phyloP scores from a whole-genome alignment of 2,329 filamentous ascomycete species.

The Dendrostoma leiphaemia region DNA sequence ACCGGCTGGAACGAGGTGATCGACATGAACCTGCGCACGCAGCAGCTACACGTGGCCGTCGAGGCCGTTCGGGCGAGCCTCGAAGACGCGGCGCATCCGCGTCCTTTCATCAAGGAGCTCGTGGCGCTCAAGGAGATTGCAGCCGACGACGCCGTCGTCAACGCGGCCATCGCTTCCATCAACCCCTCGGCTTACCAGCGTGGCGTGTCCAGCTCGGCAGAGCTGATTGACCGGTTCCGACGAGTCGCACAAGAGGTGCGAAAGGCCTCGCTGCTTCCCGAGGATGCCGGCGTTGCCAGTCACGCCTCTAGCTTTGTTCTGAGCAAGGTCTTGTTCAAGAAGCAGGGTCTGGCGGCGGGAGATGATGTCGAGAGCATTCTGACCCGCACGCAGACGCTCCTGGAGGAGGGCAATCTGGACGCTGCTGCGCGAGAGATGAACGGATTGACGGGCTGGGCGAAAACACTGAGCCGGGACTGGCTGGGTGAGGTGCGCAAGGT shows the following conservation, averaged over 20 bases:
- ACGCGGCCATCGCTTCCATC: conserved; percentile 93
- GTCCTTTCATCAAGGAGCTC: conserved; percentile 88
- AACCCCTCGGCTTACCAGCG: conserved; percentile 92
- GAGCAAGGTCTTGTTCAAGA: conserved; percentile 95
- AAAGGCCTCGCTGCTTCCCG: conserved; percentile 88
- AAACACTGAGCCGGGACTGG: conserved; percentile 93
- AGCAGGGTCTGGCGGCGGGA: conserved; percentile 78
- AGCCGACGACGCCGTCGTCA: conserved; percentile 78
- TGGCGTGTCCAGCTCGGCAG: conserved; percentile 77
- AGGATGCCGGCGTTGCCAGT: conserved; percentile 90
- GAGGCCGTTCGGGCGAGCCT: conserved; percentile 87
- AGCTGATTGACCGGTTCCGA: conserved; percentile 93
- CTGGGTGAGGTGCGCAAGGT: conserved; percentile 85
- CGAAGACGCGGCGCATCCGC: conserved; percentile 69
- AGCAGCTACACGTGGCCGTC: conserved; percentile 93
- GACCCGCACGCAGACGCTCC: conserved; percentile 79
- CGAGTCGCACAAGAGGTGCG: conserved; percentile 88
- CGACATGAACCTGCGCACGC: conserved; percentile 86
- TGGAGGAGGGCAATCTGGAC: conserved; percentile 93
- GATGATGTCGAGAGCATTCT: conserved; percentile 93
- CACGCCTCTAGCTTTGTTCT: conserved; percentile 88
- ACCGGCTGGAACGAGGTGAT: conserved; percentile 88
- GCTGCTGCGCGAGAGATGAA: conserved; percentile 95
- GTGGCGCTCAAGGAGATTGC: conserved; percentile 93
- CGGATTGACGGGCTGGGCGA: conserved; percentile 86